Conservation (phyloP, 306 rosid genomes). For the Castanea sativa region DNA sequence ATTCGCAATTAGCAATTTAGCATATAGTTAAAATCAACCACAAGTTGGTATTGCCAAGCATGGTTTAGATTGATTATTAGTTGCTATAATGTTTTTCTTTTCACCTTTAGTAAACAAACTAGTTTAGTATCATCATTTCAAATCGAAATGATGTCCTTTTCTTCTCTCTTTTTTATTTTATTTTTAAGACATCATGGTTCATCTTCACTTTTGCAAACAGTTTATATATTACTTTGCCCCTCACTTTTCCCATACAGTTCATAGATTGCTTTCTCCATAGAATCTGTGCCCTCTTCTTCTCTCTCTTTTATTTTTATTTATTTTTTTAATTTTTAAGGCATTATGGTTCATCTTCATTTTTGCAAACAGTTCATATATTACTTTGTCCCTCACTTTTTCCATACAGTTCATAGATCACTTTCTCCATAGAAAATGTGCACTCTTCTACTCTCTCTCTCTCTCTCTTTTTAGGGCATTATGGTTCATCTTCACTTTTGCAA, state of each 20-base stretch:
- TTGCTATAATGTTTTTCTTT: neutral
- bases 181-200: neutral
- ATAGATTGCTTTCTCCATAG: conserved; percentile 58
- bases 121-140: neutral
- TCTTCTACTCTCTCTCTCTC: neutral
- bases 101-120: neutral
- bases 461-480: neutral
- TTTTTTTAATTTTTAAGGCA: too few relatives aligned
- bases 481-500: neutral
- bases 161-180: neutral
- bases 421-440: conserved; percentile 42
- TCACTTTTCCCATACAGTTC: conserved; percentile 24
- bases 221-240: conserved; percentile 6
- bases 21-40: too few relatives aligned
- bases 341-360: neutral
- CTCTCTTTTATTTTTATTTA: neutral
- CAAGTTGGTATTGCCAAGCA: too few relatives aligned
- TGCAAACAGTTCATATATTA: neutral
- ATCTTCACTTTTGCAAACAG: neutral
- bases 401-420: conserved; percentile 49
- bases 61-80: too few relatives aligned
- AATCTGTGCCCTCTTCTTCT: conserved; percentile 20
- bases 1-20: too few relatives aligned
- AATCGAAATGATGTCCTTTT: neutral
- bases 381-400: conserved; percentile 13